Percentiles rank a stretch among this genome's conserved stretches.
These are phyloP conservation scores for Globisporangium heterothallicum DNA, from an alignment of 352 stramenopile genomes.

Conservation along the genomic window DNA sequence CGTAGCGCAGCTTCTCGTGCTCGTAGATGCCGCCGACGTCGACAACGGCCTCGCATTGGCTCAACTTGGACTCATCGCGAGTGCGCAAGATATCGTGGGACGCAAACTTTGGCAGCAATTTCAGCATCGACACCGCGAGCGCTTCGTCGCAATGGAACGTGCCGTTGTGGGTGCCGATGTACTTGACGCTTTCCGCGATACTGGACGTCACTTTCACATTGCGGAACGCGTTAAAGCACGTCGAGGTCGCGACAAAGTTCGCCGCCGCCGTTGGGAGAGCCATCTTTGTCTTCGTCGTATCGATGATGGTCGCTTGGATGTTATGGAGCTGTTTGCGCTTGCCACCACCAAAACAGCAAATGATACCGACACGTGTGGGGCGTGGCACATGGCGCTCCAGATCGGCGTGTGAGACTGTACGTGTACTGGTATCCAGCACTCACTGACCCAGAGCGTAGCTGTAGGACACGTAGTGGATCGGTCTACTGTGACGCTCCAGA, in stretches of 20 bases:
- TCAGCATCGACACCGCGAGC: slow-evolving; percentile 96
- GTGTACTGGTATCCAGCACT: too few relatives aligned
- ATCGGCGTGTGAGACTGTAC: too few relatives aligned
- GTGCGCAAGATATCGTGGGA: slow-evolving; percentile 78
- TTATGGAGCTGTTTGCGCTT: not conserved
- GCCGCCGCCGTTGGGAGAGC: slow-evolving; percentile 58
- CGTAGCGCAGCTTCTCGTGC: slow-evolving; percentile 83
- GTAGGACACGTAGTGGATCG: not conserved
- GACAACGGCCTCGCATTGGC: slow-evolving; percentile 93
- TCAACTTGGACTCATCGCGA: slow-evolving; percentile 88
- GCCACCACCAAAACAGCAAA: slow-evolving; percentile 5
- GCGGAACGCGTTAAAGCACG: slow-evolving; percentile 59
- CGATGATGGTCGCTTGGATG: not conserved
- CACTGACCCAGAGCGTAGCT: too few relatives aligned
- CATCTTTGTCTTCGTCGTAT: slow-evolving; percentile 25
- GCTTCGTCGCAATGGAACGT: slow-evolving; percentile 99
- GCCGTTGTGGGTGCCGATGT: slow-evolving; percentile 96
- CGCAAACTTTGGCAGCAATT: slow-evolving; percentile 90
- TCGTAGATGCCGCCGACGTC: slow-evolving; percentile 97
- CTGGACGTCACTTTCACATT: slow-evolving; percentile 43
- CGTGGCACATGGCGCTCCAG: not conserved
- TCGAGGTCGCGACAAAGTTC: slow-evolving; percentile 54
- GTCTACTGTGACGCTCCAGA: not conserved
- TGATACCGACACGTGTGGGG: not conserved
- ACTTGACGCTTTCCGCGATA: slow-evolving; percentile 43